These are phyloP conservation scores for Jacaranda copaia DNA, from an alignment of 257 asterid genomes.

Conservation along the genomic window DNA sequence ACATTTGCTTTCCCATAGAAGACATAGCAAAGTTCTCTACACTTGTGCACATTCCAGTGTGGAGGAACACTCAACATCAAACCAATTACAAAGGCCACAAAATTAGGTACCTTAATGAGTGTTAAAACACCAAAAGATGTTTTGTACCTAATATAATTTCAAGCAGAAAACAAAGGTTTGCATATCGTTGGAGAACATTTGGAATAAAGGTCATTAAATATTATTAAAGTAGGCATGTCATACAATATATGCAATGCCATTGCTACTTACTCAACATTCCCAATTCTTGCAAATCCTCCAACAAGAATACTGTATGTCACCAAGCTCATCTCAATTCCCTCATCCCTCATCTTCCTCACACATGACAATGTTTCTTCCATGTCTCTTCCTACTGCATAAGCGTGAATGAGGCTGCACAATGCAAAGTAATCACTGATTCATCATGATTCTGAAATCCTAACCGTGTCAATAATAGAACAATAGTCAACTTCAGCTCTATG, in stretches of 20 bases:
- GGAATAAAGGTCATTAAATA: conserved; percentile 23
- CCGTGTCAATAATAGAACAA: conserved; percentile 18
- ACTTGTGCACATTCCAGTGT: too few species aligned
- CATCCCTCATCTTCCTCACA: conserved; percentile 85
- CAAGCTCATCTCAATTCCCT: conserved; percentile 87
- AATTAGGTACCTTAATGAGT: conserved; percentile 8
- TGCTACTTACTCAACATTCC: conserved; percentile 76
- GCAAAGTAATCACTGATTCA: conserved; percentile 21
- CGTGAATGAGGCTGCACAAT: conserved; percentile 89
- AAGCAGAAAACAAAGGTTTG: conserved; percentile 2
- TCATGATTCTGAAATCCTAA: conserved; percentile 23
- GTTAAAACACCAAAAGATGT: conserved; percentile 5
- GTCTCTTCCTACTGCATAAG: conserved; percentile 94
- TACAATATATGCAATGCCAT: background rate
- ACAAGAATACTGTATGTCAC: conserved; percentile 93
- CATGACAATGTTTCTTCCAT: conserved; percentile 98
- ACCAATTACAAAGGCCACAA: background rate
- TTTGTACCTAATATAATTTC: background rate
- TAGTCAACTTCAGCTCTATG: conserved; percentile 28
- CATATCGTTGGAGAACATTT: conserved; percentile 19
- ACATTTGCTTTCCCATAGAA: too few species aligned
- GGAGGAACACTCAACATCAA: too few species aligned
- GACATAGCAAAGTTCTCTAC: too few species aligned
- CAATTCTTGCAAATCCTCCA: conserved; percentile 83
- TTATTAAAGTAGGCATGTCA: conserved; percentile 8